These are phyloP conservation scores for Silene coronaria DNA, from an alignment of 179 eudicot genomes.

Conservation along the genomic window DNA sequence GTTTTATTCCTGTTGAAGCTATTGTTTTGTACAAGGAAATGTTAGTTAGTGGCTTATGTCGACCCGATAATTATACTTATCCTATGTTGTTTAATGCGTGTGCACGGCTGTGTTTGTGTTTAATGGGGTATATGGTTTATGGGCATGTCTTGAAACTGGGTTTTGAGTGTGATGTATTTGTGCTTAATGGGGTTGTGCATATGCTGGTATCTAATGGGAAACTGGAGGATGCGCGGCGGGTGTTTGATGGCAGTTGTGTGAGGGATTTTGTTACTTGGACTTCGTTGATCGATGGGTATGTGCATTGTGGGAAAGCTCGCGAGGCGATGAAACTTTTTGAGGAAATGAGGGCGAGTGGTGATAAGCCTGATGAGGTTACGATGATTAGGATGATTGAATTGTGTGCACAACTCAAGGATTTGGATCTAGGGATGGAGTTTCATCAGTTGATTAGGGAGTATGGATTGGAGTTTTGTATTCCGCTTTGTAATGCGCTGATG, in stretches of 20 bases:
- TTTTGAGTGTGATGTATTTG: constrained; percentile 50
- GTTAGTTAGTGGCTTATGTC: constrained; percentile 30
- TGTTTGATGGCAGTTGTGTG: constrained; percentile 76
- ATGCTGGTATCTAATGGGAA: constrained; percentile 48
- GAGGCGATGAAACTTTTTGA: constrained; percentile 53
- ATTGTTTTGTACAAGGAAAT: constrained; percentile 51
- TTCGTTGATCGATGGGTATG: constrained; percentile 80
- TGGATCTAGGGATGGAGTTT: constrained; percentile 49
- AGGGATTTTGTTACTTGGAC: constrained; percentile 92
- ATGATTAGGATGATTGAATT: constrained; percentile 66
- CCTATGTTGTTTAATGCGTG: constrained; percentile 65
- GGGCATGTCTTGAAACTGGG: constrained; percentile 65
- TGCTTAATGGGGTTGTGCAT: constrained; percentile 59
- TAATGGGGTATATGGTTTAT: constrained; percentile 44
- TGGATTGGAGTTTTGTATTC: constrained; percentile 37
- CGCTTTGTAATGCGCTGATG: constrained; percentile 26
- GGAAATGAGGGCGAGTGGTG: constrained; percentile 47
- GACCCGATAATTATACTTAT: constrained; percentile 68
- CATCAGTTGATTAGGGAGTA: constrained; percentile 34
- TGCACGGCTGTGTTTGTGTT: constrained; percentile 36
- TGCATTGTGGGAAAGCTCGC: constrained; percentile 39
- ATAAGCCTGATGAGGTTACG: constrained; percentile 67
- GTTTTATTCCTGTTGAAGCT: constrained; percentile 32
- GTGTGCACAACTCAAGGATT: constrained; percentile 56
- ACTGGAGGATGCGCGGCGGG: constrained; percentile 41